phyloP scores from a whole-genome alignment of 2,329 filamentous ascomycete species.

The Alternaria sp. region DNA sequence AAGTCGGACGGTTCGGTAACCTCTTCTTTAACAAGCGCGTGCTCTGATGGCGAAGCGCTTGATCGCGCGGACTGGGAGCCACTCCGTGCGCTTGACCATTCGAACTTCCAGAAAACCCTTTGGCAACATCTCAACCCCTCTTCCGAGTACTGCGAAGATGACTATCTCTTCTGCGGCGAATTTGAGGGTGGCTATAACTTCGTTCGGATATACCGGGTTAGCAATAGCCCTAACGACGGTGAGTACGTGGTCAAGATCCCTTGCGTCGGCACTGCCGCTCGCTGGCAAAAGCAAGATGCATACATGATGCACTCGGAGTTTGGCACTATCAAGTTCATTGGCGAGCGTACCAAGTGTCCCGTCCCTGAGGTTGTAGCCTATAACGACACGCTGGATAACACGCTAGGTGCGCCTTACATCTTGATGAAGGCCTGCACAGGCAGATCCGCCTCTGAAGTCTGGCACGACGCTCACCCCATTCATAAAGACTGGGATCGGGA shows the following conservation, averaged over 20 bases:
- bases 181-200: background rate
- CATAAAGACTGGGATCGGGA: background rate
- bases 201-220: background rate
- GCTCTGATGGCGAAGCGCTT: background rate
- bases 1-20: background rate
- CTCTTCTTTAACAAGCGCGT: background rate
- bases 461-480: background rate
- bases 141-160: background rate
- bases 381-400: background rate
- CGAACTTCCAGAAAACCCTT: conserved; percentile 10
- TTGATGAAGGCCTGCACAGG: background rate
- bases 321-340: background rate
- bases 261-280: background rate
- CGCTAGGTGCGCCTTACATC: background rate
- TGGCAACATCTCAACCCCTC: conserved; percentile 15
- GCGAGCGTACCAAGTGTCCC: background rate
- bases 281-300: background rate
- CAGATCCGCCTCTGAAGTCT: background rate
- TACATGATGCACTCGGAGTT: background rate
- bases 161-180: background rate
- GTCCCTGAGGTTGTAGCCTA: background rate
- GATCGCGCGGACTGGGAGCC: background rate
- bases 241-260: background rate
- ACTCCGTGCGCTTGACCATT: background rate
- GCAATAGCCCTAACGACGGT: background rate